Conservation (phyloP, 805 yeast genomes). For the Blastobotrys parvus region DNA sequence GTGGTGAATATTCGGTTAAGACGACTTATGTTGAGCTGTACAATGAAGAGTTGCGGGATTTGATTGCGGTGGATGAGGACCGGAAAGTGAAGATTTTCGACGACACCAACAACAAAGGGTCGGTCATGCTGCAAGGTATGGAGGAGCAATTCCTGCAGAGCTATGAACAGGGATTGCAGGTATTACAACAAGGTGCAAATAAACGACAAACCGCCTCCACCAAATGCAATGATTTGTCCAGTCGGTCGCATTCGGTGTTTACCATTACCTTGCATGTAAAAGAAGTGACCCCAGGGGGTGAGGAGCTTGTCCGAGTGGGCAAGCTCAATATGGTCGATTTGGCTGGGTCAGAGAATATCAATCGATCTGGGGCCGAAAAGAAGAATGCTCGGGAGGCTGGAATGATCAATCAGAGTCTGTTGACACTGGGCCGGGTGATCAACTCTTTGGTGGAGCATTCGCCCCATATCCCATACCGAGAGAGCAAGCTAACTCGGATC, state of each 20-base stretch:
- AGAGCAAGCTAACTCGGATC: constrained; percentile 67
- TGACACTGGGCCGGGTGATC: constrained; percentile 82
- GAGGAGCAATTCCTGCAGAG: constrained; percentile 43
- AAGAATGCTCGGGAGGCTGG: constrained; percentile 90
- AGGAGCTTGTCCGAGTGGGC: constrained; percentile 46
- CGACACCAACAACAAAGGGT: constrained; percentile 33
- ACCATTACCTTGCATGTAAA: constrained; percentile 56
- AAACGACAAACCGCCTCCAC: constrained; percentile 68
- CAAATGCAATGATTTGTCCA: constrained; percentile 62
- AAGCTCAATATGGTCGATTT: constrained; percentile 80
- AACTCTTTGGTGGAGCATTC: constrained; percentile 54
- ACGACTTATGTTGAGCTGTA: constrained; percentile 77
- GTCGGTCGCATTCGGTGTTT: constrained; percentile 72
- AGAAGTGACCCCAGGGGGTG: constrained; percentile 40
- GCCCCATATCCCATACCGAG: constrained; percentile 74
- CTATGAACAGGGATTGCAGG: constrained; percentile 40
- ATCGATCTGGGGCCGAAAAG: constrained; percentile 74
- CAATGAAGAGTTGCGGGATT: constrained; percentile 74
- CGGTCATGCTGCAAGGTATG: constrained; percentile 48
- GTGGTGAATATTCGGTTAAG: constrained; percentile 56
- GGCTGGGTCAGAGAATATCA: constrained; percentile 89
- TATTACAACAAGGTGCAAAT: constrained; percentile 48
- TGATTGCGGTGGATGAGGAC: constrained; percentile 38
- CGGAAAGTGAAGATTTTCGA: constrained; percentile 49
- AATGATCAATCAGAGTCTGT: constrained; percentile 74